These are phyloP conservation scores for Zygnema circumcarinatum DNA, from an alignment of 139 green algal genomes.

Conservation along the genomic window DNA sequence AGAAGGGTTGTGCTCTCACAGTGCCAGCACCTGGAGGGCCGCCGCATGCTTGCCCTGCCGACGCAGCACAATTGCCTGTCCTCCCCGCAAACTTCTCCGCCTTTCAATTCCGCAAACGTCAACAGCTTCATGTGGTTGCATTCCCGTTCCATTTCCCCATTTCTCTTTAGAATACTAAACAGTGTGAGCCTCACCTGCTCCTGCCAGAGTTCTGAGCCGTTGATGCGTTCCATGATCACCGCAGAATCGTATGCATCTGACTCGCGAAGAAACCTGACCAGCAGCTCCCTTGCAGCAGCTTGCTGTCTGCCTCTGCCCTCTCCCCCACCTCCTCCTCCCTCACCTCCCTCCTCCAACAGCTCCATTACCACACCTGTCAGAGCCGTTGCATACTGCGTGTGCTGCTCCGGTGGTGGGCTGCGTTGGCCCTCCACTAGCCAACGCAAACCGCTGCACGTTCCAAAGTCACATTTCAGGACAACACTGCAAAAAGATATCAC, in stretches of 20 bases:
- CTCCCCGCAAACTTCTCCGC: not conserved
- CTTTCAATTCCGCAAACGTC: not conserved
- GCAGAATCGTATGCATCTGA: not conserved
- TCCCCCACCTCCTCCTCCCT: not conserved
- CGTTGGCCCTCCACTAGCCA: not conserved
- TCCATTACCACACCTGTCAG: not conserved
- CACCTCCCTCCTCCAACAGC: not conserved
- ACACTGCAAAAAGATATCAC: too few species aligned
- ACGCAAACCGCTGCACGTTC: not conserved
- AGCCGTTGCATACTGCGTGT: not conserved
- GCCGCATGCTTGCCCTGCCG: not conserved
- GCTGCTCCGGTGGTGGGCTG: not conserved
- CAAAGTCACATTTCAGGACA: not conserved
- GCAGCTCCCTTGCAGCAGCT: not conserved
- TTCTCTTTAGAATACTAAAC: not conserved
- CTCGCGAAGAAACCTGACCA: not conserved
- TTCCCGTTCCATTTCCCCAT: not conserved
- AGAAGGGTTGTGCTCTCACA: not conserved
- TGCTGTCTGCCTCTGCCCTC: not conserved
- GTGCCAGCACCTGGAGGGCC: conserved; percentile 2
- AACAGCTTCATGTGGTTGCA: not conserved
- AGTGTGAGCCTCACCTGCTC: not conserved
- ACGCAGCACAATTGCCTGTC: not conserved
- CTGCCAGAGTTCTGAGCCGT: conserved; percentile 13
- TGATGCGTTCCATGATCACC: not conserved